phyloP scores from a whole-genome alignment of 345 rosid species.

The Cardiospermum halicacabum region DNA sequence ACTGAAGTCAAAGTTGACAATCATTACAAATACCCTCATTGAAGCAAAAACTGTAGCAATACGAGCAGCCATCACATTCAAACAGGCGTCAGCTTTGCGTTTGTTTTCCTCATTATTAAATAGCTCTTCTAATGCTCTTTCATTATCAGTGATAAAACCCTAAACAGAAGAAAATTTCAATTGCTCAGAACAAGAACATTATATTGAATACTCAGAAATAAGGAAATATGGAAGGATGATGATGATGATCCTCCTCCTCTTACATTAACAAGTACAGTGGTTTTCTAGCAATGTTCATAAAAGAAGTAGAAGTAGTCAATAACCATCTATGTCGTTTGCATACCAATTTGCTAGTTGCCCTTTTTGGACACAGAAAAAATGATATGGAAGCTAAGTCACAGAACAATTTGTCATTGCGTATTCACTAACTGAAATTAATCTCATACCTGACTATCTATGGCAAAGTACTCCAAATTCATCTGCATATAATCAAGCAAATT shows the following conservation, averaged over 20 bases:
- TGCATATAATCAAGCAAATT: slow-evolving; percentile 39
- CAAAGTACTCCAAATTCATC: slow-evolving; percentile 99
- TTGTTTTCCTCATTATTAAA: slow-evolving; percentile 76
- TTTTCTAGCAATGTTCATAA: neutral
- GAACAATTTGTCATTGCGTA: neutral
- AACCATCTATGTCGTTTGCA: too few species aligned
- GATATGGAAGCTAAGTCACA: neutral
- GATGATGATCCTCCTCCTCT: too few species aligned
- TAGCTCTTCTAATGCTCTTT: slow-evolving; percentile 86
- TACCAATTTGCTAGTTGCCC: neutral
- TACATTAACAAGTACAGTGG: neutral
- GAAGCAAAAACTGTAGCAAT: slow-evolving; percentile 98
- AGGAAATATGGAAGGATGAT: neutral
- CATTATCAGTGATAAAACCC: slow-evolving; percentile 94
- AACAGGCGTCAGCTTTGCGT: slow-evolving; percentile 73
- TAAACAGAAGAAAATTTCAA: slow-evolving; percentile 20
- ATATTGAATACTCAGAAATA: neutral
- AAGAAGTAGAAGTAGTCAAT: neutral
- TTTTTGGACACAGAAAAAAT: neutral
- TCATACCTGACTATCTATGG: slow-evolving; percentile 92
- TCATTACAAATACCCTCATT: slow-evolving; percentile 56
- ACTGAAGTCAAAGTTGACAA: slow-evolving; percentile 16
- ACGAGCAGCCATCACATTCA: slow-evolving; percentile 91
- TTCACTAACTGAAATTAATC: slow-evolving; percentile 2
- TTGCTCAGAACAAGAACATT: slow-evolving; percentile 8